phyloP scores from a whole-genome alignment of 805 yeast species.

The Cyberlindnera lachancei region DNA sequence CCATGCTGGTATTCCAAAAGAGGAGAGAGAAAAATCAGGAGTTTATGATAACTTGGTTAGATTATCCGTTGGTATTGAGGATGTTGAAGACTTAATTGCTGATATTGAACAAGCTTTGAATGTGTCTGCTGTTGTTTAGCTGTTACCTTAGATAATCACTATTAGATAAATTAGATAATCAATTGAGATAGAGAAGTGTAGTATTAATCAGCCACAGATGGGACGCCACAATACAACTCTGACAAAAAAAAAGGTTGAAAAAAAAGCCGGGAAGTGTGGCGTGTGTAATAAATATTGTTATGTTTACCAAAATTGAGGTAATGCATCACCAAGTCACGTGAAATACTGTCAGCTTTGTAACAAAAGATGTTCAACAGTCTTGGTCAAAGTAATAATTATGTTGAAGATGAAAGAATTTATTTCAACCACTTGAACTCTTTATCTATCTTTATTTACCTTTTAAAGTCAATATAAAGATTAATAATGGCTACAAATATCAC shows the following conservation, averaged over 20 bases:
- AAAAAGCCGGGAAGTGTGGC: too few species aligned
- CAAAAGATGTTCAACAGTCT: too few species aligned
- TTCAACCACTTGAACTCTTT: neutral
- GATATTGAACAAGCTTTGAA: slow-evolving; percentile 66
- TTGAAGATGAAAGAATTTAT: too few species aligned
- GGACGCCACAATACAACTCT: neutral
- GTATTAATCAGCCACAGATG: too few species aligned
- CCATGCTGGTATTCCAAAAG: slow-evolving; percentile 82
- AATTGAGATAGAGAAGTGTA: too few species aligned
- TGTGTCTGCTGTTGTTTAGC: slow-evolving; percentile 10
- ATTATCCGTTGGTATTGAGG: slow-evolving; percentile 84
- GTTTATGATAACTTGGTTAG: slow-evolving; percentile 78
- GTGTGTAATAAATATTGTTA: too few species aligned
- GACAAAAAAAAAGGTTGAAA: too few species aligned
- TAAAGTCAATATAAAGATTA: neutral
- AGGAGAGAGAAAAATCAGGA: slow-evolving; percentile 70
- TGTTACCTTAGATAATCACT: too few species aligned
- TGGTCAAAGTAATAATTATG: too few species aligned
- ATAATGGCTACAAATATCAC: slow-evolving; percentile 91
- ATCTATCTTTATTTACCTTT: too few species aligned
- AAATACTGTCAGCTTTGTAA: slow-evolving; percentile 21
- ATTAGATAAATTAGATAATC: too few species aligned
- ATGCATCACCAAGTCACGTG: slow-evolving; percentile 17
- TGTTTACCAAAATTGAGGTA: too few species aligned
- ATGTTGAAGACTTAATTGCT: slow-evolving; percentile 61